Conservation (phyloP, 2,329 filamentous ascomycete genomes). For the Samsoniella hepiali region DNA sequence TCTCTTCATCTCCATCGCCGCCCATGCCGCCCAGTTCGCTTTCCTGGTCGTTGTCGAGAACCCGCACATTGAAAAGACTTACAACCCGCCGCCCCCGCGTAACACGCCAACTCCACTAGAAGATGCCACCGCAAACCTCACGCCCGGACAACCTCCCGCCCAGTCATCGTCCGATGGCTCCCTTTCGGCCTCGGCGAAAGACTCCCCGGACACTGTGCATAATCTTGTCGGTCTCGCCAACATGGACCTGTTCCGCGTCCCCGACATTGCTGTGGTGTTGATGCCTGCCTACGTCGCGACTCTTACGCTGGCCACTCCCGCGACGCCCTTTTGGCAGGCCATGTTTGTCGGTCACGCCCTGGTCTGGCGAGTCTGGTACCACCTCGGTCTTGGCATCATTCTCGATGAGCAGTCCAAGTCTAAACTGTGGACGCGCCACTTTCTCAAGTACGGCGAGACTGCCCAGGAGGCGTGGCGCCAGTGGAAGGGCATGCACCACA, state of each 20-base stretch:
- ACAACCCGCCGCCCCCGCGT: slow-evolving; percentile 83
- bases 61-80: slow-evolving; percentile 96
- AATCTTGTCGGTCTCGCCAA: slow-evolving; percentile 80
- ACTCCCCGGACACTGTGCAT: slow-evolving; percentile 66
- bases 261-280: slow-evolving; percentile 77
- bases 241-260: slow-evolving; percentile 82
- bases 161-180: slow-evolving; percentile 25
- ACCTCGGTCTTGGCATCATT: slow-evolving; percentile 79
- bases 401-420: slow-evolving; percentile 81
- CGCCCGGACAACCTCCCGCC: slow-evolving; percentile 25
- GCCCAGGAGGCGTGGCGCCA: slow-evolving; percentile 92
- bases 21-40: slow-evolving; percentile 89
- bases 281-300: slow-evolving; percentile 72
- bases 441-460: slow-evolving; percentile 92
- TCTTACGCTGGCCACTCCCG: slow-evolving; percentile 72
- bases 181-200: slow-evolving; percentile 27
- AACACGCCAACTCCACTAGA: slow-evolving; percentile 43
- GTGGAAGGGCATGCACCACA: slow-evolving; percentile 94
- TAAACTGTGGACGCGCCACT: slow-evolving; percentile 96
- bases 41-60: slow-evolving; percentile 93
- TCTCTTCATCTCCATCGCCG: slow-evolving; percentile 91
- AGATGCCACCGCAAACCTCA: slow-evolving; percentile 30
- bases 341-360: slow-evolving; percentile 80
- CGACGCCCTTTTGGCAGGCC: slow-evolving; percentile 69
- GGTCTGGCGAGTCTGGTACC: slow-evolving; percentile 87